Evolutionary conservation across 495 filamentous ascomycete species (phyloP).

Genomic region (Neurospora sp.): DNA sequence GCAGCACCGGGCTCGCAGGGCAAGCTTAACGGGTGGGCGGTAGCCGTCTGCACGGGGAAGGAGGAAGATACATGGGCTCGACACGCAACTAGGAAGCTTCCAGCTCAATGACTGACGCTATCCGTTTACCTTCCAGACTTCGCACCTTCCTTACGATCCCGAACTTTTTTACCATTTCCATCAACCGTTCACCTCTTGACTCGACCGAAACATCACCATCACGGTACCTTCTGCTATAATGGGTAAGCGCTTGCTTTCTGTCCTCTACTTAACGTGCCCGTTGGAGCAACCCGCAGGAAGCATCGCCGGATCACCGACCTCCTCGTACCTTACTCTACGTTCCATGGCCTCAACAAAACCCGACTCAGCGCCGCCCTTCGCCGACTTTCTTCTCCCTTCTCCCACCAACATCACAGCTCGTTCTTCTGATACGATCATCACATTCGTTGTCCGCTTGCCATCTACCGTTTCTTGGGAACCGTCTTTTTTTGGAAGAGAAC

Average conservation of each 20-base stretch:
- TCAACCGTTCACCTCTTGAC: neutral
- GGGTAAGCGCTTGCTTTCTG: slow-evolving; percentile 37
- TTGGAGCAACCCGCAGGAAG: slow-evolving; percentile 19
- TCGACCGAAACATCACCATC: neutral
- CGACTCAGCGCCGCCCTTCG: slow-evolving; percentile 1
- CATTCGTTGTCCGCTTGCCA: slow-evolving; percentile 13
- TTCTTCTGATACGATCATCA: slow-evolving; percentile 8
- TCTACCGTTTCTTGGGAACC: slow-evolving; percentile 30
- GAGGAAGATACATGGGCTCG: neutral
- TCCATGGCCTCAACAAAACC: slow-evolving; percentile 6
- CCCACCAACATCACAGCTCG: slow-evolving; percentile 11
- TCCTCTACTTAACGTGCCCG: slow-evolving; percentile 18
- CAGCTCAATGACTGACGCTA: slow-evolving; percentile 13
- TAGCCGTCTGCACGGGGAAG: neutral
- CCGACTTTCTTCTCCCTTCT: slow-evolving; percentile 3
- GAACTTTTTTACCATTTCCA: neutral
- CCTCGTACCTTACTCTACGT: slow-evolving; percentile 13
- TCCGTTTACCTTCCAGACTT: slow-evolving; percentile 12
- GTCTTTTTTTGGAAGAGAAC: slow-evolving; percentile 14
- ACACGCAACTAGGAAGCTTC: neutral
- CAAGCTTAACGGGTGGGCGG: neutral
- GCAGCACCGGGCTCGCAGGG: neutral
- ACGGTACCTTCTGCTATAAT: slow-evolving; percentile 24
- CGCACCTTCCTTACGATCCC: slow-evolving; percentile 17
- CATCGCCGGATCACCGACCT: slow-evolving; percentile 14